These are phyloP conservation scores for Grifola frondosa DNA, from an alignment of 1,284 basidiomycete genomes.

Conservation along the genomic window DNA sequence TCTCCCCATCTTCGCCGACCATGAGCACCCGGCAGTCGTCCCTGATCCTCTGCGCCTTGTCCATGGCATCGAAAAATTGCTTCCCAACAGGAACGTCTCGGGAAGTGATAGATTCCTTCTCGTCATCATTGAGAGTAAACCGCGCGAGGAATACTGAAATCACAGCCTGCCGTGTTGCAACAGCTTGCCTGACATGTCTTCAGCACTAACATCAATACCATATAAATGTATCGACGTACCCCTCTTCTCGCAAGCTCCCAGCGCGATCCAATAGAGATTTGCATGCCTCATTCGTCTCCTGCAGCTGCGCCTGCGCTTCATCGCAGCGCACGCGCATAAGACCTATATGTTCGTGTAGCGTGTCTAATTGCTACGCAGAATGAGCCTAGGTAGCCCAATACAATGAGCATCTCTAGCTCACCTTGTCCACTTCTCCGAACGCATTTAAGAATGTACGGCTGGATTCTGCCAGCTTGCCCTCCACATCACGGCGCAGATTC, in stretches of 20 bases:
- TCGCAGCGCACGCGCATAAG: slow-evolving; percentile 83
- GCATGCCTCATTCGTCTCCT: slow-evolving; percentile 77
- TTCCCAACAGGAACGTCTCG: slow-evolving; percentile 75
- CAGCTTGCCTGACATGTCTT: slow-evolving; percentile 51
- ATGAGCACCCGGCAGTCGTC: slow-evolving; percentile 85
- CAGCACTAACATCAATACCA: slow-evolving; percentile 2
- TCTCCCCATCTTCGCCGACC: slow-evolving; percentile 81
- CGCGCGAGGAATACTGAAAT: slow-evolving; percentile 78
- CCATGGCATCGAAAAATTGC: slow-evolving; percentile 83
- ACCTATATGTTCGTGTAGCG: slow-evolving; percentile 71
- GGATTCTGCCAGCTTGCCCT: slow-evolving; percentile 75
- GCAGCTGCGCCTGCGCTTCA: slow-evolving; percentile 77
- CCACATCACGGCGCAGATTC: slow-evolving; percentile 82
- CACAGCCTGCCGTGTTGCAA: slow-evolving; percentile 71
- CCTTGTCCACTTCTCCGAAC: slow-evolving; percentile 85
- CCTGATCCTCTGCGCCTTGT: slow-evolving; percentile 82
- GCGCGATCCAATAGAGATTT: slow-evolving; percentile 85
- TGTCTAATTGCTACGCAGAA: slow-evolving; percentile 67
- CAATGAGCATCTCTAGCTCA: slow-evolving; percentile 36
- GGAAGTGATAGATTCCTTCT: slow-evolving; percentile 73
- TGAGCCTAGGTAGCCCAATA: slow-evolving; percentile 8
- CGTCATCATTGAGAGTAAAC: slow-evolving; percentile 80
- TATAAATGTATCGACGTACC: slow-evolving; percentile 46
- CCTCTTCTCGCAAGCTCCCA: slow-evolving; percentile 76
- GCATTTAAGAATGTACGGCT: slow-evolving; percentile 81